Base-by-base conservation (phyloP, 257 asterid genomes). In the Solanum lycopersicoides region DNA sequence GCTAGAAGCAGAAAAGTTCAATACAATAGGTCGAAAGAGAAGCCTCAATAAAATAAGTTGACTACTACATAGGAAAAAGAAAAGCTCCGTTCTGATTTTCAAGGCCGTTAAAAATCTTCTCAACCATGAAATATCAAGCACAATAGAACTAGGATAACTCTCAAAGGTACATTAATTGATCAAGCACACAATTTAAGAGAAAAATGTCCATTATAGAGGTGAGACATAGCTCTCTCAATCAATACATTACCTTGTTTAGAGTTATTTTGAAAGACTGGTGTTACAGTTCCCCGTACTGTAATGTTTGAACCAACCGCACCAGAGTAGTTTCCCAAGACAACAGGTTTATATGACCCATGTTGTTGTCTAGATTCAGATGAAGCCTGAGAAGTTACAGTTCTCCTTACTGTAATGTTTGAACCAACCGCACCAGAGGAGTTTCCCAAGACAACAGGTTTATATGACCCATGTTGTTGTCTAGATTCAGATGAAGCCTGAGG, bases 381-480 rank as follows among this genome's bases (percentile, higher is more conserved):
- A 75, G 83, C 63, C 63, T 53, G 10, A 53, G 63, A 53, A 53
- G 34, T 86, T 72, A 35, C 89, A 68, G 42, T 88, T 85, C 84
- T 90, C 45, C 89, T 69, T 42, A 92, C 88, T 69, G 85, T 86
- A 84, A 72, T 68, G 86, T 84, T 74, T 85, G 90, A 82, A 87
- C 89, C 90, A 85, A 83, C 28, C 80, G 88, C 83, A 89, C 88
- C 83, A 37, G 92, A 79, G 83, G 91, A 75, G 75, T 87, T 90
- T 75, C 88, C 86, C 92, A 93, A 89, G 84, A 87, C 21, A 89
- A 91, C 94, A 23, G 97, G 95, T 86, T 92, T 89, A 89, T 86
- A 92, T 68, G 87, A 39, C 72, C 92, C 90, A 89, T 71, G 88
- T 83, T 68, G 87, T 85, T 68, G 92, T 66, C 69, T 18, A 69